These are phyloP conservation scores for Vaccinium myrtillus DNA, from an alignment of 148 eudicot species.

Conservation along the genomic window DNA sequence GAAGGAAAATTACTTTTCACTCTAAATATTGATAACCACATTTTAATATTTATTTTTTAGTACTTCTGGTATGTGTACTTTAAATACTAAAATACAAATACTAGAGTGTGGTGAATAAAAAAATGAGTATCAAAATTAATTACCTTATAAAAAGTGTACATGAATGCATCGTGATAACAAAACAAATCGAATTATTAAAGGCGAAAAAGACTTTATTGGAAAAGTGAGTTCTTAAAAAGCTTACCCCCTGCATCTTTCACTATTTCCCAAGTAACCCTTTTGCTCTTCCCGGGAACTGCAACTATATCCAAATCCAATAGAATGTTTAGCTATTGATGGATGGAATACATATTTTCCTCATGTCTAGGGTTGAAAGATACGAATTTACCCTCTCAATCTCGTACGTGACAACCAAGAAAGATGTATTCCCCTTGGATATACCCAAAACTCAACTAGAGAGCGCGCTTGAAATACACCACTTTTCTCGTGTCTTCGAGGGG, in stretches of 20 bases:
- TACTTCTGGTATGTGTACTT: too few relatives aligned
- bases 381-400: not conserved
- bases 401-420: not conserved
- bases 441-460: too few relatives aligned
- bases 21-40: too few relatives aligned
- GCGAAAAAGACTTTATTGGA: not conserved
- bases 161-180: too few relatives aligned
- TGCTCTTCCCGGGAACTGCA: not conserved
- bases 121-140: too few relatives aligned
- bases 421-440: not conserved
- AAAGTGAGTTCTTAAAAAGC: not conserved
- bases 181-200: not conserved
- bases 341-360: not conserved
- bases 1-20: too few relatives aligned
- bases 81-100: too few relatives aligned
- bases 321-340: conserved; percentile 2
- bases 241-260: not conserved
- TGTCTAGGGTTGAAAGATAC: not conserved
- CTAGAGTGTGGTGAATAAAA: too few relatives aligned
- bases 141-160: too few relatives aligned
- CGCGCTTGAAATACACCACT: too few relatives aligned
- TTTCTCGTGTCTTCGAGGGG: too few relatives aligned
- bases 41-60: too few relatives aligned
- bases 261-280: not conserved
- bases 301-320: not conserved